These are phyloP conservation scores for Ophiostoma populinum DNA, from an alignment of 2,329 filamentous ascomycete species.

Conservation along the genomic window DNA sequence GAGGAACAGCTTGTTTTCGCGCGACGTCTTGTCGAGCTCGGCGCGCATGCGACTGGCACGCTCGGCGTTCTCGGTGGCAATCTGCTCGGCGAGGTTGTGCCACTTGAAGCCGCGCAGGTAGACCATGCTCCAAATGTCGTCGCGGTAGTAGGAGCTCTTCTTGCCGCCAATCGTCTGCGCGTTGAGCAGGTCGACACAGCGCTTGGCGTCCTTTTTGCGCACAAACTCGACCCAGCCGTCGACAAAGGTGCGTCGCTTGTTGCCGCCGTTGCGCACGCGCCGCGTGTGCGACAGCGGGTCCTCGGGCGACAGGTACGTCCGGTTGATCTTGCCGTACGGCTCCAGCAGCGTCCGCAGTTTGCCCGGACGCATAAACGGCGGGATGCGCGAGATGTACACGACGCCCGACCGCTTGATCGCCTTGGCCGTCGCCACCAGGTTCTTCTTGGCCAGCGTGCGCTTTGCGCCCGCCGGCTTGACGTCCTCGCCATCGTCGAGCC, in stretches of 20 bases:
- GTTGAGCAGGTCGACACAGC: conserved; percentile 60
- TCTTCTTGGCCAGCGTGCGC: conserved; percentile 46
- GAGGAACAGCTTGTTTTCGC: conserved; percentile 69
- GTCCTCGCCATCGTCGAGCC: conserved; percentile 10
- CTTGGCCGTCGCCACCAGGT: conserved; percentile 45
- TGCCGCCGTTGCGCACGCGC: conserved; percentile 56
- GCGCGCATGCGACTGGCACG: conserved; percentile 57
- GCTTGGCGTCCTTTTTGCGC: conserved; percentile 58
- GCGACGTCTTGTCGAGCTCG: conserved; percentile 57
- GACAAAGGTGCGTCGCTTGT: conserved; percentile 66
- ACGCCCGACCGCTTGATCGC: conserved; percentile 61
- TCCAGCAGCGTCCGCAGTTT: conserved; percentile 61
- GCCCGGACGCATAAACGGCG: conserved; percentile 73
- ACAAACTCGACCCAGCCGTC: conserved; percentile 81
- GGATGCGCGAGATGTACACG: conserved; percentile 67
- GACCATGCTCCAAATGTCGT: conserved; percentile 72
- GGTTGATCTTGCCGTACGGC: conserved; percentile 58
- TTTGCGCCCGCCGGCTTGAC: conserved; percentile 27
- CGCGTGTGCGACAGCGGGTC: conserved; percentile 47
- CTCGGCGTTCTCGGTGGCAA: conserved; percentile 67
- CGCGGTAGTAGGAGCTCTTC: conserved; percentile 67
- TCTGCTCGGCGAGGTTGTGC: conserved; percentile 57
- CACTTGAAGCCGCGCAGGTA: conserved; percentile 78
- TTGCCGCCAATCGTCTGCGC: conserved; percentile 65
- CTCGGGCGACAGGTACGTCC: conserved; percentile 66